Evolutionary conservation across 805 yeast genomes (phyloP).

Genomic region (Pichia eremophila): DNA sequence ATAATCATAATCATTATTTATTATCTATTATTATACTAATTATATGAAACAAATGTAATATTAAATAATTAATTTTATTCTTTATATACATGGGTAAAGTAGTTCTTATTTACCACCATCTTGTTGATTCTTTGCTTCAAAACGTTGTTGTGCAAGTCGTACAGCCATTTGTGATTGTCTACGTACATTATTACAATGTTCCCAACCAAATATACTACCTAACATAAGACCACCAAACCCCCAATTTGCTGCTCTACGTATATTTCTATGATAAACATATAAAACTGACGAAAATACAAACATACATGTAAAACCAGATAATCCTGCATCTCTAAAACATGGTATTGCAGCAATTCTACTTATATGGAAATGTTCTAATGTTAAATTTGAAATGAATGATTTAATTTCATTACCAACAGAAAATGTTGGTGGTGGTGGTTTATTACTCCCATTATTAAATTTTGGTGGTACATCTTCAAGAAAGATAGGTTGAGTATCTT

Average conservation of each 20-base stretch:
- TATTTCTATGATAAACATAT: slow-evolving; percentile 55
- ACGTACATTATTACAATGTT: slow-evolving; percentile 74
- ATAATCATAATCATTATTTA: not conserved
- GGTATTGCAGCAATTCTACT: slow-evolving; percentile 51
- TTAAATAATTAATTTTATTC: no score
- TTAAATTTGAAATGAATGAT: slow-evolving; percentile 24
- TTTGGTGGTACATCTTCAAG: slow-evolving; percentile 47
- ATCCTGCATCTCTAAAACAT: slow-evolving; percentile 71
- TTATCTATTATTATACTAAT: no score
- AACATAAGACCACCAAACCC: slow-evolving; percentile 67
- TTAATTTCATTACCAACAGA: slow-evolving; percentile 17
- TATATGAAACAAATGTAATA: no score
- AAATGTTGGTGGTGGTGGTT: slow-evolving; percentile 3
- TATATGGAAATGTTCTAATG: slow-evolving; percentile 42
- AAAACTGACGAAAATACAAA: slow-evolving; percentile 62
- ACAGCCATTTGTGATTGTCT: slow-evolving; percentile 58
- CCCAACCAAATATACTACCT: slow-evolving; percentile 85
- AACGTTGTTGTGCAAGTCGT: slow-evolving; percentile 52
- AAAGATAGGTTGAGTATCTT: slow-evolving; percentile 20
- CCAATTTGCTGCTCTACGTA: slow-evolving; percentile 67
- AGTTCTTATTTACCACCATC: not conserved
- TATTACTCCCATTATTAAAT: slow-evolving; percentile 17
- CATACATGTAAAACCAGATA: slow-evolving; percentile 65
- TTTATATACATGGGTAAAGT: no score
- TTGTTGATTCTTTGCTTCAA: slow-evolving; percentile 6